These are phyloP conservation scores for Globisporangium rhizosaccharum DNA, from an alignment of 352 stramenopile genomes.

Conservation along the genomic window DNA sequence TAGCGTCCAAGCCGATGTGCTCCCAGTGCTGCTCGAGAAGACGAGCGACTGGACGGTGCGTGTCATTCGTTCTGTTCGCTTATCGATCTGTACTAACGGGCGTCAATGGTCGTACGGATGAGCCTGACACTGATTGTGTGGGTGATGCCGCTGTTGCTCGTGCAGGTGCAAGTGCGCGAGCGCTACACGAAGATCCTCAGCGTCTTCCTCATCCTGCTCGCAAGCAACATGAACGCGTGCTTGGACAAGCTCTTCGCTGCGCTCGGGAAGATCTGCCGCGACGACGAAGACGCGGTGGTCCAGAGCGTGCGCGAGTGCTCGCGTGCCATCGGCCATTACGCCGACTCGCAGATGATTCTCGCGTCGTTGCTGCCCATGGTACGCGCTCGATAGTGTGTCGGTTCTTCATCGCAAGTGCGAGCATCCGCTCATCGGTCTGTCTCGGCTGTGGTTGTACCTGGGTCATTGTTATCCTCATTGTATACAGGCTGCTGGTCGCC, in stretches of 20 bases:
- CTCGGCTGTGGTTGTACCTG: not conserved
- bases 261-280: constrained; percentile 64
- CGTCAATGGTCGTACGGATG: no score
- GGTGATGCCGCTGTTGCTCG: not conserved
- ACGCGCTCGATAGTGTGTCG: not conserved
- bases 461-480: not conserved
- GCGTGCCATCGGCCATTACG: constrained; percentile 58
- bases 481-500: constrained; percentile 38
- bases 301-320: constrained; percentile 61
- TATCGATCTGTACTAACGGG: no score
- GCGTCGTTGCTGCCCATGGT: constrained; percentile 70
- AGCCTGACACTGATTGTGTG: not conserved
- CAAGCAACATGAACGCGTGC: constrained; percentile 60
- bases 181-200: constrained; percentile 69
- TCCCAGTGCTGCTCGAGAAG: constrained; percentile 61
- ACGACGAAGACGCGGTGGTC: constrained; percentile 64
- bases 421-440: not conserved
- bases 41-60: constrained; percentile 69
- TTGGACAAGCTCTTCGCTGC: constrained; percentile 71
- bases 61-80: not conserved
- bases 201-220: constrained; percentile 59
- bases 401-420: not conserved
- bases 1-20: constrained; percentile 40
- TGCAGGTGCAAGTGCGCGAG: constrained; percentile 59
- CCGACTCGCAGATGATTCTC: constrained; percentile 69